phyloP scores from a whole-genome alignment of 2,329 filamentous ascomycete species.

The Talaromyces verruculosus region DNA sequence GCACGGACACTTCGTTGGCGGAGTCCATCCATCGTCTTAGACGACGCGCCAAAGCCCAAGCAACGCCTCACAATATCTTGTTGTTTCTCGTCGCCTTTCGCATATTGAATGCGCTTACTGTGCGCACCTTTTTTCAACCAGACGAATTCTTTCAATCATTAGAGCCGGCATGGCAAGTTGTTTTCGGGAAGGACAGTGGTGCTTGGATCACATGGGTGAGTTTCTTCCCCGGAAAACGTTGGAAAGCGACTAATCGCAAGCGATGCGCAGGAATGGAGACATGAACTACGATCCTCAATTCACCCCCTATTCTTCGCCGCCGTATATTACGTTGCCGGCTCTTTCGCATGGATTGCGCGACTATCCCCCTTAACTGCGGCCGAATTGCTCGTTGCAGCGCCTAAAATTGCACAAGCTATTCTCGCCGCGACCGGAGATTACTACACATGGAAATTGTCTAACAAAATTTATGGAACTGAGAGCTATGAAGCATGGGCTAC shows the following conservation, averaged over 20 bases:
- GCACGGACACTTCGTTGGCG: conserved; percentile 13
- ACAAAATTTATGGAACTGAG: conserved; percentile 66
- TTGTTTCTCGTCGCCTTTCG: conserved; percentile 64
- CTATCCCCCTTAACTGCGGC: conserved; percentile 59
- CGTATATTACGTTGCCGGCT: conserved; percentile 65
- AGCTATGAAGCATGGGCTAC: conserved; percentile 66
- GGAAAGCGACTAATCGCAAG: background rate
- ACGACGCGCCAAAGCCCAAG: conserved; percentile 16
- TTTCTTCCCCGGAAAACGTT: conserved; percentile 20
- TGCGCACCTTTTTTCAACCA: conserved; percentile 93
- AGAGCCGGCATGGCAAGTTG: conserved; percentile 88
- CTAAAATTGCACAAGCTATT: conserved; percentile 72
- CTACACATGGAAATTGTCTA: conserved; percentile 81
- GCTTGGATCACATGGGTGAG: conserved; percentile 96
- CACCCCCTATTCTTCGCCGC: conserved; percentile 84
- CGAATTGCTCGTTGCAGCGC: conserved; percentile 67
- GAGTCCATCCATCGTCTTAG: conserved; percentile 10
- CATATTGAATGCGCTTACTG: conserved; percentile 72
- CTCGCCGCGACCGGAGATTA: conserved; percentile 79
- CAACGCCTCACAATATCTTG: conserved; percentile 30
- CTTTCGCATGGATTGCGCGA: conserved; percentile 41
- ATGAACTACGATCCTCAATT: conserved; percentile 82
- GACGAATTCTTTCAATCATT: conserved; percentile 97
- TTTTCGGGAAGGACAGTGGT: conserved; percentile 73
- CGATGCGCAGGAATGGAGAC: conserved; percentile 78